A percentile compares a stretch with the other conserved stretches of the same genome.
Conservation (phyloP, 345 rosid species). For the Linum tenue region DNA sequence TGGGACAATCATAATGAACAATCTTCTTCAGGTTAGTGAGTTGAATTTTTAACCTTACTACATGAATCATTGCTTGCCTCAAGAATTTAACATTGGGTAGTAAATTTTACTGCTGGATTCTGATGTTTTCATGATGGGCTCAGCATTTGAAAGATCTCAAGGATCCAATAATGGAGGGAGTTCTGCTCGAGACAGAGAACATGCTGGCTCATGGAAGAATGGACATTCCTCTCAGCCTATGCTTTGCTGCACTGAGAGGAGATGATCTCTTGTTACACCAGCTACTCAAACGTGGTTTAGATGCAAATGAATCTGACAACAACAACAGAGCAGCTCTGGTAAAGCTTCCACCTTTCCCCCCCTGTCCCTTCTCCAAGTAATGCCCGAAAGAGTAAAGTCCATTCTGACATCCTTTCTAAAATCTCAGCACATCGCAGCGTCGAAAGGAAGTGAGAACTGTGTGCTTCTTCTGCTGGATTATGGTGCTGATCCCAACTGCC, state of each 20-base stretch:
- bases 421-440: constrained; percentile 72
- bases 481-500: constrained; percentile 54
- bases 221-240: constrained; percentile 71
- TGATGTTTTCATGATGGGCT: neutral
- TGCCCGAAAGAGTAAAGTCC: neutral
- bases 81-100: neutral
- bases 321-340: constrained; percentile 22
- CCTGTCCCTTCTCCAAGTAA: neutral
- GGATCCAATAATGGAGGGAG: constrained; percentile 60
- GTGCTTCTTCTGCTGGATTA: constrained; percentile 60
- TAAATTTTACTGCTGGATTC: neutral
- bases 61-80: neutral
- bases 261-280: constrained; percentile 19
- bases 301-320: constrained; percentile 27
- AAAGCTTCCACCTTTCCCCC: neutral
- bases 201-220: constrained; percentile 67
- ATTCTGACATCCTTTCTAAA: constrained; percentile 2
- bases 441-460: constrained; percentile 66
- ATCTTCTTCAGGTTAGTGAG: constrained; percentile 66
- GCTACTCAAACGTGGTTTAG: constrained; percentile 21
- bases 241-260: constrained; percentile 24
- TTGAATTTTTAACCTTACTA: neutral
- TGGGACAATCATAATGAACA: constrained; percentile 82
- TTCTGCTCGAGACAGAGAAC: constrained; percentile 59
- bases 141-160: constrained; percentile 58